phyloP scores from a whole-genome alignment of 2,329 filamentous ascomycete genomes.

The Fusarium sp. region DNA sequence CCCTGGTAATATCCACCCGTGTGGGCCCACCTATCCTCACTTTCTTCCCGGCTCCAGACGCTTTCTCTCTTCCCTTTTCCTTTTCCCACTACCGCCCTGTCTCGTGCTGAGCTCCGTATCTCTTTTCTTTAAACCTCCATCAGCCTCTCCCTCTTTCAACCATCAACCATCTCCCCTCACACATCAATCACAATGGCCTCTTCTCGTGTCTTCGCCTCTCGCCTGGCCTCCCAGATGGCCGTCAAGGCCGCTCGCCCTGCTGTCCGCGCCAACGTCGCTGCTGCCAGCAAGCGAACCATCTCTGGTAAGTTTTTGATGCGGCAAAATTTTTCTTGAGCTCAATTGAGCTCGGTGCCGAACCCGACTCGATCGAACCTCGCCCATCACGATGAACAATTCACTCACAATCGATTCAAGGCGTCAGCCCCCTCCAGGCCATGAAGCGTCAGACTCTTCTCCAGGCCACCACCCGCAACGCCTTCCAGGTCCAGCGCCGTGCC shows the following conservation, averaged over 20 bases:
- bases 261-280: constrained; percentile 71
- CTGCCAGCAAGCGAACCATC: constrained; percentile 80
- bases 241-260: constrained; percentile 83
- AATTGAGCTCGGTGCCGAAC: constrained; percentile 45
- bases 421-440: constrained; percentile 76
- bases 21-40: constrained; percentile 54
- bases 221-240: constrained; percentile 81
- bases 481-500: constrained; percentile 74
- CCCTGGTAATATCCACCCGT: constrained; percentile 48
- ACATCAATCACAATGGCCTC: constrained; percentile 81
- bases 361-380: constrained; percentile 49
- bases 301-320: constrained; percentile 68
- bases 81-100: constrained; percentile 53
- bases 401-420: constrained; percentile 57
- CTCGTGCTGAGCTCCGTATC: constrained; percentile 51
- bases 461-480: constrained; percentile 73
- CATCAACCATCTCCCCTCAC: constrained; percentile 52
- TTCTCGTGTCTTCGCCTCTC: constrained; percentile 80
- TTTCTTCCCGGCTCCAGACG: constrained; percentile 52
- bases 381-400: constrained; percentile 44
- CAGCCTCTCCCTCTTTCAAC: constrained; percentile 47
- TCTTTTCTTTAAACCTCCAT: constrained; percentile 51
- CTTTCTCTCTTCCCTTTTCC: constrained; percentile 57
- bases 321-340: constrained; percentile 50
- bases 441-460: constrained; percentile 80